Conservation (phyloP, 139 green algal species). For the Eudorina sp. region DNA sequence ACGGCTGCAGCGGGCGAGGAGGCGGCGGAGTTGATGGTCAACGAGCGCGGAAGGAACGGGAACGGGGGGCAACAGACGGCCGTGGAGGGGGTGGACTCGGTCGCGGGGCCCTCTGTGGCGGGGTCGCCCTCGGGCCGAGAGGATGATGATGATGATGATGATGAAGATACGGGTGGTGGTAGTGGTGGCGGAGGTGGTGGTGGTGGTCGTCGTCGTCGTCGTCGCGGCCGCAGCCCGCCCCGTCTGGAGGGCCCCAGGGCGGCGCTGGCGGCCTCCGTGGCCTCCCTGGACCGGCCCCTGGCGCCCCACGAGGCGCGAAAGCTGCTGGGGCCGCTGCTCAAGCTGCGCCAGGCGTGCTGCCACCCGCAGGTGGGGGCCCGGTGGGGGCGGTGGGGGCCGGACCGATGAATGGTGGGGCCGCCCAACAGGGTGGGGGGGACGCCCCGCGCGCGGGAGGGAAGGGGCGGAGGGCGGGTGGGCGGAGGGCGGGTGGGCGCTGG, state of each 20-base stretch:
- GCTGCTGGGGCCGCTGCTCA: constrained; percentile 78
- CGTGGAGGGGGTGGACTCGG: not conserved
- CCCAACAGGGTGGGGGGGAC: no score
- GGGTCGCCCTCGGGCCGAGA: not conserved
- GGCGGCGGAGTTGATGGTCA: no score
- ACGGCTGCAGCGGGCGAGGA: no score
- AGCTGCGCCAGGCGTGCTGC: constrained; percentile 92
- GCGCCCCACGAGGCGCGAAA: constrained; percentile 7
- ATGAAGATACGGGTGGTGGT: not conserved
- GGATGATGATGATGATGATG: not conserved
- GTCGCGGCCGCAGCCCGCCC: not conserved
- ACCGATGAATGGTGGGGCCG: no score
- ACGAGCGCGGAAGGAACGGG: no score
- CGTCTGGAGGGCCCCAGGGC: not conserved
- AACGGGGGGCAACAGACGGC: no score
- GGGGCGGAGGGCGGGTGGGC: no score
- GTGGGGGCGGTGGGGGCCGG: not conserved
- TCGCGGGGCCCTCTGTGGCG: no score
- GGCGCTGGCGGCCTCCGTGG: not conserved
- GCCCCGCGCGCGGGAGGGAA: no score
- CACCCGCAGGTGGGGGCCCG: constrained; percentile 85
- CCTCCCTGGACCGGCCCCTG: constrained; percentile 54
- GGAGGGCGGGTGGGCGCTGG: no score
- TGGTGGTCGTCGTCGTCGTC: not conserved
- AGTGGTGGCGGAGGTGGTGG: not conserved